Evolutionary conservation across 169 alveolate genomes (phyloP).

Genomic region (Cryptosporidium ubiquitum): DNA sequence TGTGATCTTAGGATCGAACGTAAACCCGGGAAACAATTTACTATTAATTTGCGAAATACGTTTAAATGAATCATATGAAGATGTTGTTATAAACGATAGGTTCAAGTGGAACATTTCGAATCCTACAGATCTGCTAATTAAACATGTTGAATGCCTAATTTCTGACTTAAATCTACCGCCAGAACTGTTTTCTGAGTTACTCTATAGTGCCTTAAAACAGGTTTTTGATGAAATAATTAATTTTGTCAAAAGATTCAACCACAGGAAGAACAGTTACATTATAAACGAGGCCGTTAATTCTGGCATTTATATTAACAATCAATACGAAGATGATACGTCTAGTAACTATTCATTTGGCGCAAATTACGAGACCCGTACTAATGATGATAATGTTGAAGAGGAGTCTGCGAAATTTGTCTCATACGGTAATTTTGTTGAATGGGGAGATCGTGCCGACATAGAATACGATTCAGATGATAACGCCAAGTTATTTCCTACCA

Average conservation of each 20-base stretch:
- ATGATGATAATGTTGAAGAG: not conserved
- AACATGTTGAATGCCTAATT: not conserved
- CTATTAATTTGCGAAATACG: constrained; percentile 15
- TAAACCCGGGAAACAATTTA: constrained; percentile 28
- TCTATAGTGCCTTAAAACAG: constrained; percentile 44
- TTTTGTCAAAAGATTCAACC: not conserved
- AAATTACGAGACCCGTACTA: not conserved
- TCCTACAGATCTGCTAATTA: constrained; percentile 5
- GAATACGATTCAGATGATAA: constrained; percentile 70
- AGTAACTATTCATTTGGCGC: constrained; percentile 39
- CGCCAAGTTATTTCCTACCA: constrained; percentile 28
- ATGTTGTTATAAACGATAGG: constrained; percentile 42
- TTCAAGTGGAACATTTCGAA: constrained; percentile 62
- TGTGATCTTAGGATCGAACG: not conserved
- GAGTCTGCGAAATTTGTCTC: constrained; percentile 19
- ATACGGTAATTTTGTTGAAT: not conserved
- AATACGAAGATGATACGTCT: constrained; percentile 46
- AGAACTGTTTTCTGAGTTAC: constrained; percentile 28
- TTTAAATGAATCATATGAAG: constrained; percentile 45
- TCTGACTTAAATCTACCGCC: constrained; percentile 48
- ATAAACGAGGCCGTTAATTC: not conserved
- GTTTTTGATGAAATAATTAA: constrained; percentile 7
- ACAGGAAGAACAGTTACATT: not conserved
- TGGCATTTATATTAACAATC: no score
- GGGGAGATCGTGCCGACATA: constrained; percentile 66